Percentiles rank a stretch among this genome's conserved stretches.
These are phyloP conservation scores for Cercospora sp. DNA, from an alignment of 2,329 filamentous ascomycete genomes.

Conservation along the genomic window DNA sequence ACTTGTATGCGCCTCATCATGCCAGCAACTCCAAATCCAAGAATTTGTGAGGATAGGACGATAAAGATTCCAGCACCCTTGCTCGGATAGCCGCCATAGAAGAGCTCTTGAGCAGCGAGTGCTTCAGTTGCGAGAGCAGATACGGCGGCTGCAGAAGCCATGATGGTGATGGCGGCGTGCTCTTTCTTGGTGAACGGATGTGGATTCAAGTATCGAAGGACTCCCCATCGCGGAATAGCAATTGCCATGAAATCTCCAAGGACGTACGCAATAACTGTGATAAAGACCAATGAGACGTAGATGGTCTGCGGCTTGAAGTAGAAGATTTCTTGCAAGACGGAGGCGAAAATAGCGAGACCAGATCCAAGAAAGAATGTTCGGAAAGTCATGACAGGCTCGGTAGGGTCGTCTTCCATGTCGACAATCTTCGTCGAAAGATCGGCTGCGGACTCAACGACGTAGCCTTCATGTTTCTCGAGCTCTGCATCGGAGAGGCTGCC, in stretches of 20 bases:
- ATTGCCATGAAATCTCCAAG: conserved; percentile 45
- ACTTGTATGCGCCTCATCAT: conserved; percentile 50
- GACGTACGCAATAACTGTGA: conserved; percentile 49
- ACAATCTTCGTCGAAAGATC: conserved; percentile 41
- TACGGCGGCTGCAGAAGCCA: conserved; percentile 45
- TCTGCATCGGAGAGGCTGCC: background rate
- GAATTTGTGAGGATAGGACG: conserved; percentile 51
- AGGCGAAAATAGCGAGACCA: conserved; percentile 34
- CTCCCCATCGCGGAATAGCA: conserved; percentile 41
- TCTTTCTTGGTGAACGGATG: conserved; percentile 39
- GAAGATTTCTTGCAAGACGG: conserved; percentile 48
- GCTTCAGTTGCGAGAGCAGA: conserved; percentile 44
- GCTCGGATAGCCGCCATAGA: conserved; percentile 47
- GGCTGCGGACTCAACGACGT: conserved; percentile 30
- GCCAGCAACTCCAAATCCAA: conserved; percentile 54
- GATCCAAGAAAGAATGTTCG: conserved; percentile 44
- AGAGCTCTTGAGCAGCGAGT: conserved; percentile 51
- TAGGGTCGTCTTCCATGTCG: conserved; percentile 43
- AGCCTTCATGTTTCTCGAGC: background rate
- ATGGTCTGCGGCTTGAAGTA: conserved; percentile 53
- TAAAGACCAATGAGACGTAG: conserved; percentile 48
- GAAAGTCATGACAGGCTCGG: conserved; percentile 43
- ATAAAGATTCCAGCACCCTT: conserved; percentile 48
- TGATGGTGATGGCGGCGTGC: conserved; percentile 47
- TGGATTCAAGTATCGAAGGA: conserved; percentile 45